Evolutionary conservation across 2,329 filamentous ascomycete genomes (phyloP).

Genomic region (Kalmusia sp.): DNA sequence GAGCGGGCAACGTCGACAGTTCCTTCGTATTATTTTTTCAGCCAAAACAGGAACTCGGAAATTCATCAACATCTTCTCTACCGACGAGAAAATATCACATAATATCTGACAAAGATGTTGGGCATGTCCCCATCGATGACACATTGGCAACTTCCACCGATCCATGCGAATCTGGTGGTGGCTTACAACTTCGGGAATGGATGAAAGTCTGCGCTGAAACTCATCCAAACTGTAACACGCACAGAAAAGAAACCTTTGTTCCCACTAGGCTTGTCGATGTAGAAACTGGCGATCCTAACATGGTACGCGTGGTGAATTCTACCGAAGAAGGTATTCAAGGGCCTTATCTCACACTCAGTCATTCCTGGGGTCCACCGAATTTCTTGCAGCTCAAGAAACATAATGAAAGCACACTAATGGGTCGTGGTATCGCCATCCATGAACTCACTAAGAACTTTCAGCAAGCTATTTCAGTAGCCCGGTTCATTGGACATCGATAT

Average conservation of each 20-base stretch:
- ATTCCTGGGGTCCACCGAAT: conserved; percentile 26
- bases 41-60: neutral
- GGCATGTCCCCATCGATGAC: neutral
- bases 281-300: neutral
- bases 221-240: neutral
- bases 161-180: neutral
- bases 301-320: conserved; percentile 15
- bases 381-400: conserved; percentile 6
- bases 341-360: conserved; percentile 29
- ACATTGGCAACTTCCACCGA: neutral
- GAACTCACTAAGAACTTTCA: conserved; percentile 26
- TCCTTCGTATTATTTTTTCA: neutral
- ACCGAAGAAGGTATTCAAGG: conserved; percentile 9
- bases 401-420: neutral
- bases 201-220: neutral
- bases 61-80: neutral
- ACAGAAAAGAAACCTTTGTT: neutral
- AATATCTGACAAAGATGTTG: neutral
- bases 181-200: neutral
- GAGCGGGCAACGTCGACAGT: neutral
- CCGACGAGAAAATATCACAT: neutral
- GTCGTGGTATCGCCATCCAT: conserved; percentile 4
- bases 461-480: conserved; percentile 27
- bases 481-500: conserved; percentile 25
- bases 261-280: conserved; percentile 20